A percentile compares a stretch with the other conserved stretches of the same genome.
Conservation (phyloP, 805 yeast species). For the Kodamaea kakaduensis region DNA sequence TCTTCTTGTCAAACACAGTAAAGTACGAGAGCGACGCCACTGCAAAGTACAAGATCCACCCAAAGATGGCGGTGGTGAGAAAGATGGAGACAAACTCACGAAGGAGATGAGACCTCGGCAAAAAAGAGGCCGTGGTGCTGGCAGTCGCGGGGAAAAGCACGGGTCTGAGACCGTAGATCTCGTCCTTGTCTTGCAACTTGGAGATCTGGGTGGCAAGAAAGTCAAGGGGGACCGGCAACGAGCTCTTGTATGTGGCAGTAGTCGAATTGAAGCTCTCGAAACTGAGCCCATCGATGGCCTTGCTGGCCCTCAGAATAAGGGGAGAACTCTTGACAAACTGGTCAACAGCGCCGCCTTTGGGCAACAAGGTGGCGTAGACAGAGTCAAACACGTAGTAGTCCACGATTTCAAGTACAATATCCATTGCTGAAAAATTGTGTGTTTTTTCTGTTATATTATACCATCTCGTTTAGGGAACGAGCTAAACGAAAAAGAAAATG, state of each 20-base stretch:
- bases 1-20: conserved; percentile 79
- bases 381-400: conserved; percentile 76
- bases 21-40: conserved; percentile 76
- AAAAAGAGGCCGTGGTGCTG: conserved; percentile 59
- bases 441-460: conserved; percentile 1
- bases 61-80: conserved; percentile 71
- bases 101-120: conserved; percentile 66
- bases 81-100: conserved; percentile 71
- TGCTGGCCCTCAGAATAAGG: conserved; percentile 6
- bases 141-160: conserved; percentile 51
- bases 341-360: conserved; percentile 47
- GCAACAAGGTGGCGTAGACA: conserved; percentile 66
- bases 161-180: conserved; percentile 61
- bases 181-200: conserved; percentile 29
- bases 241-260: conserved; percentile 8
- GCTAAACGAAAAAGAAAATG: too few relatives aligned
- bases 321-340: conserved; percentile 15
- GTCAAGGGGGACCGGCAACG: conserved; percentile 15
- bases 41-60: conserved; percentile 73
- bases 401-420: conserved; percentile 76
- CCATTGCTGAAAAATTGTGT: conserved; percentile 53
- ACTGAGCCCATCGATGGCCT: conserved; percentile 5
- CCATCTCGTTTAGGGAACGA: too few relatives aligned
- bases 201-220: conserved; percentile 13
- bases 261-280: conserved; percentile 9